Percentiles rank a stretch among this genome's conserved stretches.
phyloP scores from a whole-genome alignment of 148 eudicot genomes.

The Pouteria glomerata region DNA sequence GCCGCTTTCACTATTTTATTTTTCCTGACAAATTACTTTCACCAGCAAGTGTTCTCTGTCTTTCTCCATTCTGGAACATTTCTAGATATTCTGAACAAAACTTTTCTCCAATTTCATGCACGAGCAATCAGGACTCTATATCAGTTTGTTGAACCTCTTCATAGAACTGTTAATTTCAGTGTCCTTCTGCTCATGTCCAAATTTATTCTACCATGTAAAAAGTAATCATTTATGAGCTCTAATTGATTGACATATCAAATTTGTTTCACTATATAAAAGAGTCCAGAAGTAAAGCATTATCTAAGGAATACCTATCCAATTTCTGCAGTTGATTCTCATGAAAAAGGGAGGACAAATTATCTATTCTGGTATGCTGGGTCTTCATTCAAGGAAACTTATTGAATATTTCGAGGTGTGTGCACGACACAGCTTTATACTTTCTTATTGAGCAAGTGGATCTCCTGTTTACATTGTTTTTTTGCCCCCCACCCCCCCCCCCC shows the following conservation, averaged over 20 bases:
- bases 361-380: conserved; percentile 41
- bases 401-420: conserved; percentile 40
- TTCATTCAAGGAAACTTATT: conserved; percentile 28
- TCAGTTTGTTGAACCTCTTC: background rate
- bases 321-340: conserved; percentile 37
- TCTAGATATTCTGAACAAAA: background rate
- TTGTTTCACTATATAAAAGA: background rate
- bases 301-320: background rate
- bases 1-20: background rate
- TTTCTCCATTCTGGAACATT: background rate
- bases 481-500: no score
- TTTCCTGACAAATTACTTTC: no score
- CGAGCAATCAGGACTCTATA: background rate
- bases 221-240: background rate
- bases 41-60: background rate
- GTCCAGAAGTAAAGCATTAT: background rate
- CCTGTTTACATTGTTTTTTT: no score
- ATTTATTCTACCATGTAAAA: background rate
- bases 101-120: background rate
- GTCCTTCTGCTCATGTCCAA: background rate
- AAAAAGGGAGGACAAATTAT: conserved; percentile 33
- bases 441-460: background rate
- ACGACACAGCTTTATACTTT: background rate
- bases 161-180: background rate
- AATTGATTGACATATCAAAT: background rate